These are phyloP conservation scores for Curvularia verruculosa DNA, from an alignment of 2,329 filamentous ascomycete genomes.

Conservation along the genomic window DNA sequence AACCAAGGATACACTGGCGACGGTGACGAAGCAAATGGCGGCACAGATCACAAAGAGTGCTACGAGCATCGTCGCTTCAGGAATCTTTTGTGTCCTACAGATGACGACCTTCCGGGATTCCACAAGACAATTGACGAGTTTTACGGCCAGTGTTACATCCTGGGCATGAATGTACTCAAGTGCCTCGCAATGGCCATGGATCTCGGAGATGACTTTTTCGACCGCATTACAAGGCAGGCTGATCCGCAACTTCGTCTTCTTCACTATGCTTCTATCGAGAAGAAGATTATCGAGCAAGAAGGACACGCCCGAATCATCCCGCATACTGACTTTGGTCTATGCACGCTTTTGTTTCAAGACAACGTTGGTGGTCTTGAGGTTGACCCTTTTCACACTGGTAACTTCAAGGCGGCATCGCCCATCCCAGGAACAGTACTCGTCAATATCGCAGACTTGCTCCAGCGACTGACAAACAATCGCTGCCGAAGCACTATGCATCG, in stretches of 20 bases:
- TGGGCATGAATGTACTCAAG: slow-evolving; percentile 30
- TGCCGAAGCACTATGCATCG: slow-evolving; percentile 48
- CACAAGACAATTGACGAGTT: slow-evolving; percentile 33
- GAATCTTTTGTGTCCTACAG: slow-evolving; percentile 28
- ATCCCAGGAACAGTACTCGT: slow-evolving; percentile 33
- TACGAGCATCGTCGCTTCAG: slow-evolving; percentile 32
- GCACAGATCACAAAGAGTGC: slow-evolving; percentile 38
- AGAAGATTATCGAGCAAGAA: slow-evolving; percentile 29
- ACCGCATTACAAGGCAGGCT: slow-evolving; percentile 29
- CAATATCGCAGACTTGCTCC: slow-evolving; percentile 35
- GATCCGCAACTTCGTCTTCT: slow-evolving; percentile 37
- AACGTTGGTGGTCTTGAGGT: slow-evolving; percentile 48
- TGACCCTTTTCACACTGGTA: slow-evolving; percentile 32
- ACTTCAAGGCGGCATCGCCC: slow-evolving; percentile 34
- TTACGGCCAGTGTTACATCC: slow-evolving; percentile 29
- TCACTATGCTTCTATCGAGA: slow-evolving; percentile 37
- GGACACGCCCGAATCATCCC: slow-evolving; percentile 36
- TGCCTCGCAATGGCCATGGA: slow-evolving; percentile 38
- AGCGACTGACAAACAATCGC: slow-evolving; percentile 36
- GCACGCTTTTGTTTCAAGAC: slow-evolving; percentile 51
- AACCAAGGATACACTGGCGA: slow-evolving; percentile 50
- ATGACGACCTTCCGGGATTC: slow-evolving; percentile 30
- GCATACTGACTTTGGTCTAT: slow-evolving; percentile 43
- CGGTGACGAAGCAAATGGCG: slow-evolving; percentile 45
- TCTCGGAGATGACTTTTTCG: slow-evolving; percentile 34